Conservation (phyloP, 371 early-diverging fungal genomes). For the Dinochytrium kinnereticum region DNA sequence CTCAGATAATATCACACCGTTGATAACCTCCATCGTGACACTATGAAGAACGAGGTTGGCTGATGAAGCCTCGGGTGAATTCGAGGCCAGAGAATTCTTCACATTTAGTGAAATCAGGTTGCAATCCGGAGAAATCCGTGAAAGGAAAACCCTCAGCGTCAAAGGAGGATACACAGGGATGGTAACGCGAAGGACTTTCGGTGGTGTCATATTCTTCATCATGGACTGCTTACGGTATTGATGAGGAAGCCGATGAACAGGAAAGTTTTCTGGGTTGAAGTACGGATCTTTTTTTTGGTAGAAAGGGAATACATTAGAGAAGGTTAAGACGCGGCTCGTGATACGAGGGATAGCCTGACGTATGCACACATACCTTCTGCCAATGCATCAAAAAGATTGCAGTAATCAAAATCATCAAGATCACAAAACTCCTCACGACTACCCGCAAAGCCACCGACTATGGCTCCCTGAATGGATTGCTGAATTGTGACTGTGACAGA, state of each 20-base stretch:
- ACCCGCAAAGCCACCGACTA: not conserved
- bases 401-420: constrained; percentile 41
- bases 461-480: not conserved
- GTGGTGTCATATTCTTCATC: not conserved
- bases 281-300: constrained; percentile 34
- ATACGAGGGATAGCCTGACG: no score
- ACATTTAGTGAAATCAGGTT: not conserved
- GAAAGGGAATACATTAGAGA: not conserved
- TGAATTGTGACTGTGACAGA: constrained; percentile 8
- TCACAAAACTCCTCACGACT: constrained; percentile 26
- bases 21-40: not conserved
- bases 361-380: constrained; percentile 32
- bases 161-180: constrained; percentile 7
- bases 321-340: not conserved
- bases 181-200: constrained; percentile 10
- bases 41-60: not conserved
- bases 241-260: constrained; percentile 41
- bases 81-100: not conserved
- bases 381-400: constrained; percentile 44
- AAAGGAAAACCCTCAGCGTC: not conserved
- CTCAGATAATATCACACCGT: not conserved
- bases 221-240: constrained; percentile 31
- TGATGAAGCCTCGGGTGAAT: not conserved
- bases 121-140: not conserved
- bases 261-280: constrained; percentile 44